Evolutionary conservation across 768 basidiomycete genomes (phyloP), one percentile per base, ranked within the genome.

Genomic region (Tubosaeta sp.): DNA sequence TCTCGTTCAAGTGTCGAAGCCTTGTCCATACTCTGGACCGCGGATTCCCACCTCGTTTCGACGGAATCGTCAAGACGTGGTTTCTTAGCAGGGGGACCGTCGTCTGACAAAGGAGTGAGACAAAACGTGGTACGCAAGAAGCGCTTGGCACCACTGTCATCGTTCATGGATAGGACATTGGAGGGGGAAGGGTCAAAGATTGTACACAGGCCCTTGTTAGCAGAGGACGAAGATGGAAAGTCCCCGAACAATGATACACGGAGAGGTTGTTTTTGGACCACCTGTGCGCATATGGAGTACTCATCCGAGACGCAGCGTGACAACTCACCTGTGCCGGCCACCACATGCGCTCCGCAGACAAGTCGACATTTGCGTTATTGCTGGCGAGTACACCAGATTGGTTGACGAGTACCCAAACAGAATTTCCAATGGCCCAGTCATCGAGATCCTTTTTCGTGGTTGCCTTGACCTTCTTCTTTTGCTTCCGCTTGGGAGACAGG

Each of bases 321-420:
- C 13, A 22, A 67, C 72, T 56, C 59, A 87, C 87, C 72, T 77
- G 76, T 25, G 75, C 84, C 19, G 87, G 87, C 87, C 87, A 89
- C 87, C 87, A 89, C 34, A 81, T 65, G 50, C 64, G 56, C 27
- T 46, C 42, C 6, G 58, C 54, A 7, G 53, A 42, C 4, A 14
- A 49, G 11, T 59, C 54, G 32, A 54, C 51, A 14, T 68, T 67
- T 19, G 60, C 59, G 18, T 24, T 21, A n/a, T 60, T 66, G 34
- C 71, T 67, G 8, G 65, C 69, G 14, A 76, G 61, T 11, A 61
- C 52, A 14, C 72, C 74, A 6, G 56, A 61, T 16, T 69, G 66
- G 45, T 80, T 71, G 47, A 85, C 62, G 1, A 79, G 69, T 9
- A 84, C 74, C 81, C 81, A 84, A 4, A 81, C 77, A 31, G 73